Evolutionary conservation across 1,284 basidiomycete genomes (phyloP), one percentile per base, ranked within the genome.

Genomic region (Ceratobasidium sp.): DNA sequence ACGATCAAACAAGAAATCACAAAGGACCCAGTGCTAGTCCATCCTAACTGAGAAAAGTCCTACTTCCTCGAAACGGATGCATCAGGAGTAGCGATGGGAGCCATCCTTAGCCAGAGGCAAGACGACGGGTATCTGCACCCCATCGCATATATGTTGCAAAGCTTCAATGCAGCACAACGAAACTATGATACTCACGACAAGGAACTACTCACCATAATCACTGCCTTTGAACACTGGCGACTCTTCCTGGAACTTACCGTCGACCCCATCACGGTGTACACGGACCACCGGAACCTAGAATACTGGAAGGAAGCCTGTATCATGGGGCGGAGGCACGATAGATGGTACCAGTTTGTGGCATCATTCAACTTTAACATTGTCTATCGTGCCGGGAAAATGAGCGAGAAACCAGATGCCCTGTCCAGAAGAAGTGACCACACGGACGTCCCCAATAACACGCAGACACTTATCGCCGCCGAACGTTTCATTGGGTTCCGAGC

Each of bases 351-450:
- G n/a, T 15, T 19, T 6, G 5, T 65, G 2, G 63, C 63, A 6
- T 27, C n/a, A 7, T 65, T 48, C 24, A 65, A 65, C 45, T 65
- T 50, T 27, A 3, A 29, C 2, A 65, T 65, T 48, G 45, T 24
- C n/a, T 65, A 50, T 31, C 8, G 47, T 2, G 45, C 63, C 9
- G 44, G 45, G 1, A 50, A 50, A 31, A 27, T 27, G 11, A 17
- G n/a, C 14, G 80, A 31, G 82, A 81, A 2, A 83, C 75, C 84
- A 0, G 85, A 88, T 75, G 79, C 83, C 0, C 79, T 89, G 0
- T 86, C 85, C 0, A 57, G 82, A n/a, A 60, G 82, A 31, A 69
- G 80, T n/a, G 84, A 86, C 59, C n/a, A 85, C 1, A 74, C 81
- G 0, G 78, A 86, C 1, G 73, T 82, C 67, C 83, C 83, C 11